Conservation (phyloP, 257 asterid species). For the Petrea volubilis region DNA sequence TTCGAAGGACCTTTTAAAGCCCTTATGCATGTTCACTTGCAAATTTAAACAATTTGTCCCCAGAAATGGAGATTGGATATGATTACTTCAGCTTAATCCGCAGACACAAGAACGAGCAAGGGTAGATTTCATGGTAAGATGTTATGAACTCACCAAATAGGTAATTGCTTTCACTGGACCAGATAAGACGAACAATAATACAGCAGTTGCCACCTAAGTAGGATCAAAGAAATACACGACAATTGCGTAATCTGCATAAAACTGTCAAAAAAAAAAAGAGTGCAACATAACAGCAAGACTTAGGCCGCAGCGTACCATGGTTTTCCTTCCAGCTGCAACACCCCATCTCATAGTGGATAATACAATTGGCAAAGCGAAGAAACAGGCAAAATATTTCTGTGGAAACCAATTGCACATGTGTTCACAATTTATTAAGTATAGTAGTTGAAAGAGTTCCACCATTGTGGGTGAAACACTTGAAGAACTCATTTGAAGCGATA, state of each 20-base stretch:
- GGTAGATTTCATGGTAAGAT: background rate
- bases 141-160: slow-evolving; percentile 66
- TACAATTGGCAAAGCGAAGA: slow-evolving; percentile 91
- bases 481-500: background rate
- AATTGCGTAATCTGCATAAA: background rate
- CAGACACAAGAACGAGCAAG: background rate
- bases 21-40: background rate
- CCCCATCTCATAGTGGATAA: slow-evolving; percentile 96
- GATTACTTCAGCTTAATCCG: background rate
- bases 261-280: background rate
- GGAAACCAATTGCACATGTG: slow-evolving; percentile 18
- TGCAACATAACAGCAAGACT: background rate
- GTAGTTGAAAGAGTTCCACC: background rate
- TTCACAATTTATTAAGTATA: background rate
- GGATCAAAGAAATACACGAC: slow-evolving; percentile 20
- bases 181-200: slow-evolving; percentile 78
- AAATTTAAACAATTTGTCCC: background rate
- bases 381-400: slow-evolving; percentile 90
- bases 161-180: slow-evolving; percentile 96
- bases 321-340: slow-evolving; percentile 85
- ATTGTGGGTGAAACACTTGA: background rate
- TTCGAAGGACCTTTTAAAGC: background rate
- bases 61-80: background rate
- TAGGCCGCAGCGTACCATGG: slow-evolving; percentile 56
- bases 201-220: slow-evolving; percentile 78